phyloP scores from a whole-genome alignment of 2,329 filamentous ascomycete species.

The Paraphoma sp. region DNA sequence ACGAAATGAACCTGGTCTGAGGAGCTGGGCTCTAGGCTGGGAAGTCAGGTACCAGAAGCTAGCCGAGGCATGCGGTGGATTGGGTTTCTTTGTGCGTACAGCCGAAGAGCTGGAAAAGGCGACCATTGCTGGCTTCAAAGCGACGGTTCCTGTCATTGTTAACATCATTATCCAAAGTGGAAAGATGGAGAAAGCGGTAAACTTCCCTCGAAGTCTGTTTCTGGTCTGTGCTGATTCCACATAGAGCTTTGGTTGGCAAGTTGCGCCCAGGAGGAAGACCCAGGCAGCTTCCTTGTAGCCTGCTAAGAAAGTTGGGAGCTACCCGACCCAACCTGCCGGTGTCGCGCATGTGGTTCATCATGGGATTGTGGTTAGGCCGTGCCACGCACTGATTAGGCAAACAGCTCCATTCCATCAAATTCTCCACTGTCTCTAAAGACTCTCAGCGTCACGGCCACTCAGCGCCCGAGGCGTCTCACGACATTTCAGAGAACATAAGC shows the following conservation, averaged over 20 bases:
- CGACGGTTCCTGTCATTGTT: conserved; percentile 57
- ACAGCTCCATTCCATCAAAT: too few species aligned
- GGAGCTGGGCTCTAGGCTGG: conserved; percentile 60
- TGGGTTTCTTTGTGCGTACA: conserved; percentile 59
- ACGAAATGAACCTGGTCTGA: conserved; percentile 48
- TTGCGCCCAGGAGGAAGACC: background rate
- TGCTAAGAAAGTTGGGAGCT: background rate
- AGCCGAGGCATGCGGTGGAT: conserved; percentile 62
- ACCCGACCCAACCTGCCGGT: too few species aligned
- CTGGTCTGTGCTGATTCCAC: background rate
- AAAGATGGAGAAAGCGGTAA: conserved; percentile 34
- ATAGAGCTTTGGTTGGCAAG: background rate
- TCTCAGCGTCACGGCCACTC: too few species aligned
- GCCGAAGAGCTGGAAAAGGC: conserved; percentile 60
- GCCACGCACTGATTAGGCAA: too few species aligned
- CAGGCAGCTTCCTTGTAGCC: background rate
- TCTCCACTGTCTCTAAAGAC: too few species aligned
- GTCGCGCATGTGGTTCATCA: too few species aligned
- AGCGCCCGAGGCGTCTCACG: too few species aligned
- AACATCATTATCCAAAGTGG: conserved; percentile 62
- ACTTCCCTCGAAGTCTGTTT: background rate
- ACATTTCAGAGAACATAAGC: too few species aligned
- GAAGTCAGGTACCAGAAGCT: conserved; percentile 64
- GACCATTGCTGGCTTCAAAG: conserved; percentile 58
- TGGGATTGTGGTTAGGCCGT: too few species aligned